These are phyloP conservation scores for Xylaria intraflava DNA, from an alignment of 495 filamentous ascomycete genomes.

Conservation along the genomic window DNA sequence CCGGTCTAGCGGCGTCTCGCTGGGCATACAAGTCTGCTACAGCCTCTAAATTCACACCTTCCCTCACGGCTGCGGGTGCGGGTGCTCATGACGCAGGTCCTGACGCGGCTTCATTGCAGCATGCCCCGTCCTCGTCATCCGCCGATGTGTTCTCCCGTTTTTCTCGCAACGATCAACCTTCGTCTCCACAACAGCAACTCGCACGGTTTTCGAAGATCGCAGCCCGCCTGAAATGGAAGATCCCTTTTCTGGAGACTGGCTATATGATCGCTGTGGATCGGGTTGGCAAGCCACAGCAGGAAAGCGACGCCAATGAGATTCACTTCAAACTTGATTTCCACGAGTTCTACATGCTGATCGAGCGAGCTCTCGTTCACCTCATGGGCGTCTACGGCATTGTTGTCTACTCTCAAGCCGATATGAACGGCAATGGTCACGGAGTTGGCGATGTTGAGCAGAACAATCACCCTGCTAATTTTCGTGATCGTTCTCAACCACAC, in stretches of 20 bases:
- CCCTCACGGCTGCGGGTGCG: background rate
- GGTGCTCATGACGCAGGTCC: background rate
- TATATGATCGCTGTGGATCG: conserved; percentile 43
- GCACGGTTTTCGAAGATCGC: conserved; percentile 51
- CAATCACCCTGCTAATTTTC: background rate
- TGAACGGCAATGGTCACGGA: conserved; percentile 6
- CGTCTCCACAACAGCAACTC: conserved; percentile 37
- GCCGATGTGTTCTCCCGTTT: conserved; percentile 6
- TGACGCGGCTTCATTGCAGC: background rate
- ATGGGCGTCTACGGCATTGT: conserved; percentile 50
- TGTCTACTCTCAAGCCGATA: conserved; percentile 24
- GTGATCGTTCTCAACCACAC: conserved; percentile 29
- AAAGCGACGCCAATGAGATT: conserved; percentile 41
- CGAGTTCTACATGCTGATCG: conserved; percentile 62
- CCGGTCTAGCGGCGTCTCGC: conserved; percentile 8
- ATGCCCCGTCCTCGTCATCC: background rate
- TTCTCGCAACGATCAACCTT: conserved; percentile 6
- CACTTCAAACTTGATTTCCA: conserved; percentile 69
- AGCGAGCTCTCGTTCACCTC: conserved; percentile 56
- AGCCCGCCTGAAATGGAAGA: conserved; percentile 53
- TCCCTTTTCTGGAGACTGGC: conserved; percentile 47
- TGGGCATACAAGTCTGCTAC: conserved; percentile 4
- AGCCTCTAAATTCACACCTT: background rate
- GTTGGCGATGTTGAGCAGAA: background rate
- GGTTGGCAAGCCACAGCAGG: conserved; percentile 15